phyloP scores from a whole-genome alignment of 495 filamentous ascomycete species.

The Daldinia childiae region DNA sequence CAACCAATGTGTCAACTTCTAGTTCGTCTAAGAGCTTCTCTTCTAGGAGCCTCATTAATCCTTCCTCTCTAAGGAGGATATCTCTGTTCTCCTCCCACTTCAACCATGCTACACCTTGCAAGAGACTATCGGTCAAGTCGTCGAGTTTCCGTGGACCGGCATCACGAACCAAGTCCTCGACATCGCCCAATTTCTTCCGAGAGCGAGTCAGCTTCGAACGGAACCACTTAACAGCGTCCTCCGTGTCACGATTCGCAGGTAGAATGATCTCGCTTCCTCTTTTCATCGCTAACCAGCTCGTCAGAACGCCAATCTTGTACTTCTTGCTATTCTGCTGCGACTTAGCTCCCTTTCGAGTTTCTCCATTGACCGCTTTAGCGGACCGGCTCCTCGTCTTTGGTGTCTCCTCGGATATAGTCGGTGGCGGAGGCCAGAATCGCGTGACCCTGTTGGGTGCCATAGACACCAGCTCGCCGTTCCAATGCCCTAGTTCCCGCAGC shows the following conservation, averaged over 20 bases:
- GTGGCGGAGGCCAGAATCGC: constrained; percentile 45
- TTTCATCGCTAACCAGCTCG: constrained; percentile 59
- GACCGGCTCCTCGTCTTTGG: background rate
- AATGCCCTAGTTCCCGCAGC: constrained; percentile 56
- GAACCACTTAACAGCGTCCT: constrained; percentile 56
- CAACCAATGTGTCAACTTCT: background rate
- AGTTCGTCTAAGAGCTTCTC: constrained; percentile 24
- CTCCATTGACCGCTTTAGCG: constrained; percentile 6
- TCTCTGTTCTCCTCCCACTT: constrained; percentile 80
- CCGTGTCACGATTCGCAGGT: constrained; percentile 48
- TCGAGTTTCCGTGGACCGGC: constrained; percentile 73
- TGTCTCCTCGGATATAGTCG: background rate
- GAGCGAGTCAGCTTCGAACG: constrained; percentile 52
- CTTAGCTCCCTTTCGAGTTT: constrained; percentile 39
- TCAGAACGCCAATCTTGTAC: constrained; percentile 72
- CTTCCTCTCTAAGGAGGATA: constrained; percentile 51
- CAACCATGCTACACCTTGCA: constrained; percentile 88
- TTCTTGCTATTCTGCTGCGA: constrained; percentile 60
- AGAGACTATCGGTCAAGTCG: constrained; percentile 87
- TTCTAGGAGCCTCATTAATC: constrained; percentile 32
- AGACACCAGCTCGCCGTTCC: constrained; percentile 49
- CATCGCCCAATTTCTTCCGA: constrained; percentile 41
- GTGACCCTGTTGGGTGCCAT: constrained; percentile 54
- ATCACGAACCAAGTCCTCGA: constrained; percentile 24
- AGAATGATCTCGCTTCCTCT: constrained; percentile 40